Conservation (phyloP, 768 basidiomycete genomes). For the Rubroboletus satanas region DNA sequence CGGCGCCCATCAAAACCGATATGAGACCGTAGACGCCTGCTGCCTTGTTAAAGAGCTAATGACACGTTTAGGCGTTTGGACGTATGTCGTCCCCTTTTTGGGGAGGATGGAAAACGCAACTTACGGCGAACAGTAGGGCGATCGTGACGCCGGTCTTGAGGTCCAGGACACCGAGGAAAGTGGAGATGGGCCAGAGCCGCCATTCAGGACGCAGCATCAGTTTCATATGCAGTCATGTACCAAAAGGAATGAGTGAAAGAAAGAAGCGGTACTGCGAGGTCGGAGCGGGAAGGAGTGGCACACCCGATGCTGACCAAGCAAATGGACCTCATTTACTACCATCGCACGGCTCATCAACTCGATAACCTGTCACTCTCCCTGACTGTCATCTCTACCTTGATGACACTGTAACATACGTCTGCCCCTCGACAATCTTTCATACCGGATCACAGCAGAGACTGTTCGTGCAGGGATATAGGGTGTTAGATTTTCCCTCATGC, state of each 20-base stretch:
- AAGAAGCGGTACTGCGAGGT: not conserved
- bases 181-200: conserved; percentile 76
- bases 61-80: conserved; percentile 9
- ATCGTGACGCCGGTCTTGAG: conserved; percentile 92
- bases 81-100: not conserved
- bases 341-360: conserved; percentile 81
- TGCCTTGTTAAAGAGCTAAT: conserved; percentile 90
- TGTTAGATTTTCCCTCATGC: conserved; percentile 29
- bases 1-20: conserved; percentile 83
- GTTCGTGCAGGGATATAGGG: conserved; percentile 54
- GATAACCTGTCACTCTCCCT: conserved; percentile 73
- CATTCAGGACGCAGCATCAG: conserved; percentile 80
- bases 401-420: no score
- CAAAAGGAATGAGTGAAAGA: conserved; percentile 5
- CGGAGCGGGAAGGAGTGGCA: not conserved
- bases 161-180: conserved; percentile 85
- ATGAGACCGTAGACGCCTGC: conserved; percentile 96
- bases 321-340: conserved; percentile 24
- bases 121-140: conserved; percentile 82
- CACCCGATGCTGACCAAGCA: conserved; percentile 18
- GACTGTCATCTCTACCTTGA: conserved; percentile 56
- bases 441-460: conserved; percentile 38
- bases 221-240: conserved; percentile 55
- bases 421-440: conserved; percentile 40
- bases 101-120: conserved; percentile 27